These are phyloP conservation scores for Yamadazyma buinensis DNA, from an alignment of 1,139 yeast genomes.

Conservation along the genomic window DNA sequence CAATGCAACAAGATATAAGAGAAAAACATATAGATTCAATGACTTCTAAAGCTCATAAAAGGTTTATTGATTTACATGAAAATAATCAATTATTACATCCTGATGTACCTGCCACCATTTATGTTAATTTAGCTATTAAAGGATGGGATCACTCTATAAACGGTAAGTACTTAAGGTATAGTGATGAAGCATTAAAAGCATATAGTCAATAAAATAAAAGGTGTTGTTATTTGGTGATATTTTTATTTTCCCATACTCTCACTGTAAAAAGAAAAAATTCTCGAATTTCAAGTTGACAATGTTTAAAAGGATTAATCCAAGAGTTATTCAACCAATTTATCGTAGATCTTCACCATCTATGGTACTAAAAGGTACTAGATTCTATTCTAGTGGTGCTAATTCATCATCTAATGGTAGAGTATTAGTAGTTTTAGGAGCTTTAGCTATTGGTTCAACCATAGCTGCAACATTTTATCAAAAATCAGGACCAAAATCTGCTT, in stretches of 20 bases:
- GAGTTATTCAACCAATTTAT: no score
- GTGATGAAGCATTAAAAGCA: constrained; percentile 35
- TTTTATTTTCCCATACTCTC: no score
- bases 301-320: no score
- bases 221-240: no score
- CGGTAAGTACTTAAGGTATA: constrained; percentile 64
- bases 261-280: no score
- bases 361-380: no score
- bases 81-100: constrained; percentile 58
- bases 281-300: no score
- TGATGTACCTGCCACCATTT: constrained; percentile 64
- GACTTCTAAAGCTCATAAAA: constrained; percentile 51
- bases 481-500: constrained; percentile 42
- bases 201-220: no score
- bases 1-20: constrained; percentile 79
- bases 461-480: constrained; percentile 42
- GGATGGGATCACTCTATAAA: constrained; percentile 54
- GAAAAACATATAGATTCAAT: constrained; percentile 51
- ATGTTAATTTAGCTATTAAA: constrained; percentile 57
- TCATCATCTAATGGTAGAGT: constrained; percentile 23
- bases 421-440: constrained; percentile 30
- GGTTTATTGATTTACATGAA: constrained; percentile 58
- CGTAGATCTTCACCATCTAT: no score
- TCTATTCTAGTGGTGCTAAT: no score
- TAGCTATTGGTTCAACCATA: constrained; percentile 47